Evolutionary conservation across 2,329 filamentous ascomycete species (phyloP).

Genomic region (Fusarium sp.): DNA sequence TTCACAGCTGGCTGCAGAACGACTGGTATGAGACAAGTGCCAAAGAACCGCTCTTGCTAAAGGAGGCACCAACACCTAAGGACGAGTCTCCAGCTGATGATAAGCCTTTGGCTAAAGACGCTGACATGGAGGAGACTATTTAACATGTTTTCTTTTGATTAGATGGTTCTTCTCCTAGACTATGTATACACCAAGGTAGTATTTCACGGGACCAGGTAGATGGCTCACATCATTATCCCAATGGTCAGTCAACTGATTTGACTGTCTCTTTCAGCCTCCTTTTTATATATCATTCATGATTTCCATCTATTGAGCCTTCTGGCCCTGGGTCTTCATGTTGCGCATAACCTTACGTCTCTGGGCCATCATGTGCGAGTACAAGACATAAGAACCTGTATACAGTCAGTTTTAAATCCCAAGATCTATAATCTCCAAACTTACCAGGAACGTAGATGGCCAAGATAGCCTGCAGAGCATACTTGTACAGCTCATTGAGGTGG

Average conservation of each 20-base stretch:
- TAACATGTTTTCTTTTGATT: conserved; percentile 2
- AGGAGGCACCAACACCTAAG: conserved; percentile 27
- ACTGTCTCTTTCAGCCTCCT: not conserved
- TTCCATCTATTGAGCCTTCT: conserved; percentile 51
- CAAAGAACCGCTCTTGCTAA: conserved; percentile 47
- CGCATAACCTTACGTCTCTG: conserved; percentile 85
- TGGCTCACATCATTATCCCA: not conserved
- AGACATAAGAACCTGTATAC: conserved; percentile 73
- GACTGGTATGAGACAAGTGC: conserved; percentile 73
- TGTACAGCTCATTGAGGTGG: conserved; percentile 59
- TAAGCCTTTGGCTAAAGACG: not conserved
- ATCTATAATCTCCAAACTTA: conserved; percentile 55
- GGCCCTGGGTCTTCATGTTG: conserved; percentile 63
- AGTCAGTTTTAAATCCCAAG: conserved; percentile 3
- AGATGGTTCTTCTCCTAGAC: not conserved
- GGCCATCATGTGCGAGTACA: conserved; percentile 95
- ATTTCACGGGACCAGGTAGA: not conserved
- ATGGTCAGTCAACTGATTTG: not conserved
- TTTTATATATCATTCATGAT: not conserved
- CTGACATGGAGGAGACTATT: not conserved
- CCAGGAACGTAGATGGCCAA: conserved; percentile 83
- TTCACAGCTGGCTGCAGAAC: conserved; percentile 72
- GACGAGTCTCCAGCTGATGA: not conserved
- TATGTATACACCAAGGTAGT: conserved; percentile 5
- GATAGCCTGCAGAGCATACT: conserved; percentile 71